Evolutionary conservation across 2,329 filamentous ascomycete genomes (phyloP), one percentile per base, ranked within the genome.

Genomic region (Venturia carpophila): DNA sequence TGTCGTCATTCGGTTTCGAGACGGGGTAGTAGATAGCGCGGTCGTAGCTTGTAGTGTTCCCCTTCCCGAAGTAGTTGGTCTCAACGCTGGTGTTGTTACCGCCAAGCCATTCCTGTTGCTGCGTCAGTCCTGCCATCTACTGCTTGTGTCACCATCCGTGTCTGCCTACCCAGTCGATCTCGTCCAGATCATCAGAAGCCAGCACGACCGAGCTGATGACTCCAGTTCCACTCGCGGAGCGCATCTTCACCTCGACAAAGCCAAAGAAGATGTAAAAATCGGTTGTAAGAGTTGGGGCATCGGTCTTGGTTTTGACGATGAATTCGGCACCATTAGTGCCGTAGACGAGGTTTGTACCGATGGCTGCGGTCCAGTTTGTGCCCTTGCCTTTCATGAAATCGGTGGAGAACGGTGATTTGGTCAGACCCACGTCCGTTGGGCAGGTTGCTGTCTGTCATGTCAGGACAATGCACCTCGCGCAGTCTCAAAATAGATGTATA

Each of bases 31-130:
- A 73, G 47, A 73, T 68, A 39, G 74, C 82, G 61, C 79, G 77
- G 69, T 82, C 79, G 70, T 79, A 82, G 43, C 76, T 77, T 56
- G 79, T 80, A 37, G 78, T 82, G 67, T 84, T 78, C 37, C 82
- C 82, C 72, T 83, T 83, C 69, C 80, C 80, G 68, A 79, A 84
- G 71, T 82, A 83, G 73, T 83, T 83, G 67, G 76, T 81, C 68
- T 83, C 73, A 9, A 79, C 77, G 13, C 74, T 71, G 17, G 70
- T 71, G 43, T 70, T 72, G 65, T 78, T 73, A 67, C 71, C 71
- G 47, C 77, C 77, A 19, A 74, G 71, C 64, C 76, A 78, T 68
- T 79, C 78, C 78, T 64, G 49, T 60, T 3, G n/a, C 9, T 37
- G 21, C 17, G 34, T 55, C 55, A 55, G 62, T 52, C 45, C 2